Evolutionary conservation across 768 basidiomycete genomes (phyloP).

Genomic region (Suillus weaverae): DNA sequence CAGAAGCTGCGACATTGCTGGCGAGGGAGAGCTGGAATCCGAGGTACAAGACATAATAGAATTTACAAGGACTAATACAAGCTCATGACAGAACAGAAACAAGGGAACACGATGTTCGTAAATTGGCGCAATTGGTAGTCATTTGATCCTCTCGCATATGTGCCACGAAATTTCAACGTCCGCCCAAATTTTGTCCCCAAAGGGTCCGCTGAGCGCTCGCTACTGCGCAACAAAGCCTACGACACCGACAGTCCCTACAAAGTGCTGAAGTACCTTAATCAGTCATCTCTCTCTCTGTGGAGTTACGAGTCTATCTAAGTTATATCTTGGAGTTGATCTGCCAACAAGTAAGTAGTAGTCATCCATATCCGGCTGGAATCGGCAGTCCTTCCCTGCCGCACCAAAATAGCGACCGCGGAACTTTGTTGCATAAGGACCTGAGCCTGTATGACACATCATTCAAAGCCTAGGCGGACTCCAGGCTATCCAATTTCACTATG

Average conservation of each 20-base stretch:
- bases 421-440: neutral
- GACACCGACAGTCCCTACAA: neutral
- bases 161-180: conserved; percentile 26
- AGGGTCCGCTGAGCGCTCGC: neutral
- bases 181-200: conserved; percentile 26
- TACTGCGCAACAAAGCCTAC: neutral
- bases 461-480: neutral
- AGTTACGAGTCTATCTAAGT: neutral
- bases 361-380: neutral
- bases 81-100: conserved; percentile 16
- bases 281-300: neutral
- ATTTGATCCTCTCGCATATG: conserved; percentile 4
- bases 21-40: neutral
- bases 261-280: neutral
- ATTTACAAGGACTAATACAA: conserved; percentile 15
- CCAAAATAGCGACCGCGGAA: conserved; percentile 5
- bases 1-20: conserved; percentile 13
- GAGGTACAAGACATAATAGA: conserved; percentile 7
- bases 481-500: neutral
- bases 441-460: neutral
- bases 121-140: conserved; percentile 3
- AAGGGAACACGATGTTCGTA: conserved; percentile 5
- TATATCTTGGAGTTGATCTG: neutral
- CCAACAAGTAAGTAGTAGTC: neutral
- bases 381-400: neutral